Evolutionary conservation across 257 asterid genomes (phyloP).

Genomic region (Echium plantagineum): DNA sequence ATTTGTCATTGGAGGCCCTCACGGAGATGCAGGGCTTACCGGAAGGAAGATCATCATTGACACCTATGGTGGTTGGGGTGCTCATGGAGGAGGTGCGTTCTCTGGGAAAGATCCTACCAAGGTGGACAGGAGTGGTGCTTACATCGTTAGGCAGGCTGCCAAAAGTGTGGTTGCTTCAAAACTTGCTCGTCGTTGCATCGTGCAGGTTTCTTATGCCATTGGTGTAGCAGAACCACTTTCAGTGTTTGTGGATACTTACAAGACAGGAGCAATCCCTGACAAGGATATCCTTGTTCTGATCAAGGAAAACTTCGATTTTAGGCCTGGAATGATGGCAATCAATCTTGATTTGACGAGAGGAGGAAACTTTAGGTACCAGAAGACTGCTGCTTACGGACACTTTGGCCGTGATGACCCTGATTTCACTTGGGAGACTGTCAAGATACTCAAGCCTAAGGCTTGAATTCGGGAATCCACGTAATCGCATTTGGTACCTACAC

Average conservation of each 20-base stretch:
- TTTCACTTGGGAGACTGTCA: constrained; percentile 82
- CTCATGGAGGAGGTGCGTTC: constrained; percentile 91
- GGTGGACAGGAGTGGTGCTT: constrained; percentile 93
- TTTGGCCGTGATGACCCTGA: constrained; percentile 82
- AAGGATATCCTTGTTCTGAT: constrained; percentile 67
- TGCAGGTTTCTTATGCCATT: constrained; percentile 82
- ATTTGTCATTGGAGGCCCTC: constrained; percentile 85
- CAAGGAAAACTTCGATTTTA: constrained; percentile 76
- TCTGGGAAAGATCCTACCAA: constrained; percentile 87
- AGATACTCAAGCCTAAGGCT: constrained; percentile 83
- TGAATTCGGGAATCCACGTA: constrained; percentile 20
- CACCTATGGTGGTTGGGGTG: constrained; percentile 94
- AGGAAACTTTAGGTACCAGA: constrained; percentile 73
- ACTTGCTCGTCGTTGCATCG: constrained; percentile 74
- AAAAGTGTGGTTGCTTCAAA: constrained; percentile 85
- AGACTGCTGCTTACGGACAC: constrained; percentile 90
- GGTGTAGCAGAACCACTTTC: constrained; percentile 94
- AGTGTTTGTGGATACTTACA: constrained; percentile 74
- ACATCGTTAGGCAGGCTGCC: constrained; percentile 86
- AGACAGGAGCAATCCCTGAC: constrained; percentile 74
- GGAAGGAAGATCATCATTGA: constrained; percentile 81
- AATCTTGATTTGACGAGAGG: constrained; percentile 79
- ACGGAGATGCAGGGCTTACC: constrained; percentile 85
- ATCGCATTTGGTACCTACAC: no score
- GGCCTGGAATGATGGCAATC: constrained; percentile 94